These are phyloP conservation scores for Kokia cookei DNA, from an alignment of 441 rosid genomes.

Conservation along the genomic window DNA sequence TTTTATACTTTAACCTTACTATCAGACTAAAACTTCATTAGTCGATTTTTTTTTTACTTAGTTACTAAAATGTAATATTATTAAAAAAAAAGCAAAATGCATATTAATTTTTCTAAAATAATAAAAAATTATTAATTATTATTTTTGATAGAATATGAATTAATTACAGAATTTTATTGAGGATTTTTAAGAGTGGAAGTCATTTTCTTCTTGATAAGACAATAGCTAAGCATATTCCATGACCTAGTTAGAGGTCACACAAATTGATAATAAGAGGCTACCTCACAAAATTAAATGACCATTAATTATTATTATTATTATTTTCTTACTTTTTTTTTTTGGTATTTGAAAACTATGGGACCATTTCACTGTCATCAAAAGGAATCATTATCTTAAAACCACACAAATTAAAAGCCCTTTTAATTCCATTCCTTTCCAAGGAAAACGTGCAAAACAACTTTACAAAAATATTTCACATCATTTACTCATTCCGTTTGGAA, in stretches of 20 bases:
- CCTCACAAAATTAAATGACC: constrained; percentile 21
- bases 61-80: too few relatives aligned
- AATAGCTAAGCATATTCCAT: constrained; percentile 27
- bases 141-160: too few relatives aligned
- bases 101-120: too few relatives aligned
- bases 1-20: too few relatives aligned
- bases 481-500: constrained; percentile 19
- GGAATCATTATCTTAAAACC: constrained; percentile 48
- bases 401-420: constrained; percentile 26
- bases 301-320: background rate
- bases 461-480: constrained; percentile 9
- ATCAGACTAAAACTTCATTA: too few relatives aligned
- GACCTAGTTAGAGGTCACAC: constrained; percentile 17
- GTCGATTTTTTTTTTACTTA: too few relatives aligned
- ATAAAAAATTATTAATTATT: too few relatives aligned
- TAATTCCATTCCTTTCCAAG: constrained; percentile 27
- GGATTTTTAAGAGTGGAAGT: constrained; percentile 20
- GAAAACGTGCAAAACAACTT: constrained; percentile 39
- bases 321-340: background rate
- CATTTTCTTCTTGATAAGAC: constrained; percentile 31
- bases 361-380: constrained; percentile 20
- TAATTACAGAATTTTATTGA: too few relatives aligned
- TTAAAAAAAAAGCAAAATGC: too few relatives aligned
- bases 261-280: constrained; percentile 31
- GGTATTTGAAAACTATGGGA: constrained; percentile 22